Percentiles rank a stretch among this genome's conserved stretches.
Evolutionary conservation across 2,329 filamentous ascomycete genomes (phyloP).

Genomic region (Penicillium sp.): DNA sequence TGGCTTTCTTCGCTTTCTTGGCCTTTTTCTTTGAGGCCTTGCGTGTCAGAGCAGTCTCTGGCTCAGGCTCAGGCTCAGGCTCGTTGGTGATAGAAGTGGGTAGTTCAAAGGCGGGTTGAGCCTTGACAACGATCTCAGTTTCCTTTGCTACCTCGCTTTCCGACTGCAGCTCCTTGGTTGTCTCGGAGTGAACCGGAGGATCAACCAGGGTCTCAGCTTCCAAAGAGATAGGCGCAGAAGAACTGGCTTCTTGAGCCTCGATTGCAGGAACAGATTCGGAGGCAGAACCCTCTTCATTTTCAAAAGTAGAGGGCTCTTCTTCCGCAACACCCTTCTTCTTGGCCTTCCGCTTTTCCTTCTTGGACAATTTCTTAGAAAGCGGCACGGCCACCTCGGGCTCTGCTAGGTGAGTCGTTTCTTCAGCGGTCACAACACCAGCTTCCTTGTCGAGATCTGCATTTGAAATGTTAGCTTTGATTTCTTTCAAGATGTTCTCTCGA

Average conservation of each 20-base stretch:
- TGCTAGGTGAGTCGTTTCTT: neutral
- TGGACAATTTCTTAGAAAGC: conserved; percentile 22
- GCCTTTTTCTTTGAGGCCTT: conserved; percentile 39
- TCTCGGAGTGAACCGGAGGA: neutral
- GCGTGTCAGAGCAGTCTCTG: conserved; percentile 18
- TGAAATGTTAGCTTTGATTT: neutral
- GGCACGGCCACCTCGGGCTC: conserved; percentile 5
- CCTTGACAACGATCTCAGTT: neutral
- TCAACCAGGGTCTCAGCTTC: neutral
- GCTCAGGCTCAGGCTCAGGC: conserved; percentile 11
- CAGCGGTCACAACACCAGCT: conserved; percentile 1
- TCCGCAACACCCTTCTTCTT: conserved; percentile 19
- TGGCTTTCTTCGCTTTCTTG: conserved; percentile 30
- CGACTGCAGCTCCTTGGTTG: neutral
- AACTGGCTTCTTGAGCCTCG: neutral
- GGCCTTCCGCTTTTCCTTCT: conserved; percentile 27
- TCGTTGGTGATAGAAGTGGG: conserved; percentile 6
- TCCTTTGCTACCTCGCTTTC: conserved; percentile 4
- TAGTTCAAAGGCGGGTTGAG: neutral
- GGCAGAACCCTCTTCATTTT: neutral
- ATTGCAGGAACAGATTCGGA: neutral
- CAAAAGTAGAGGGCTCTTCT: neutral
- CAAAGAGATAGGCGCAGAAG: neutral
- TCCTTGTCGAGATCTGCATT: conserved; percentile 1
- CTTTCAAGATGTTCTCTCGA: neutral